A percentile compares a stretch with the other conserved stretches of the same genome.
phyloP scores from a whole-genome alignment of 306 rosid genomes.

The Sphenostylis stenocarpa region DNA sequence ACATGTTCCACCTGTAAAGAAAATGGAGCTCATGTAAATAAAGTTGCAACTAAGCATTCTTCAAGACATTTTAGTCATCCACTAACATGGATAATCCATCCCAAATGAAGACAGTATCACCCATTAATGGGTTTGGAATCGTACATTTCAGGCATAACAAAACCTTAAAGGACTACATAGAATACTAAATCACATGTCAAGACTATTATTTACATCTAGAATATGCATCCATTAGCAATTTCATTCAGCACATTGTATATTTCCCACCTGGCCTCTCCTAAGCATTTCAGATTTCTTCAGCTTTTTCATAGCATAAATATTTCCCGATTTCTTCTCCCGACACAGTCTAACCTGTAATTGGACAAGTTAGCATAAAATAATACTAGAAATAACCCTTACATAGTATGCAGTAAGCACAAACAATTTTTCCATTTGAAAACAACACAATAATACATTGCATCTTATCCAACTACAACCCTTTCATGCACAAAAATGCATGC shows the following conservation, averaged over 20 bases:
- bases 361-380: conserved; percentile 35
- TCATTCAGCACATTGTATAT: conserved; percentile 18
- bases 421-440: conserved; percentile 22
- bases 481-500: conserved; percentile 15
- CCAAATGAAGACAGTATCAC: conserved; percentile 13
- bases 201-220: conserved; percentile 11
- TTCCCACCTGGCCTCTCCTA: conserved; percentile 92
- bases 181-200: background rate
- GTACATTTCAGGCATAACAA: conserved; percentile 7
- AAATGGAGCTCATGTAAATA: conserved; percentile 18
- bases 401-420: conserved; percentile 25
- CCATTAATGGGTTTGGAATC: background rate
- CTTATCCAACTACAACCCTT: conserved; percentile 25
- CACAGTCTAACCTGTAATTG: conserved; percentile 87
- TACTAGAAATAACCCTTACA: conserved; percentile 14
- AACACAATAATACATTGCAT: conserved; percentile 25
- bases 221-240: conserved; percentile 9
- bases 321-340: conserved; percentile 98
- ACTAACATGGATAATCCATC: conserved; percentile 26
- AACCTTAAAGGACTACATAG: background rate
- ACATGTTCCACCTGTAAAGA: conserved; percentile 91
- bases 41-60: conserved; percentile 14
- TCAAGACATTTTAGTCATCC: conserved; percentile 32
- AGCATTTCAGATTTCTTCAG: conserved; percentile 98
- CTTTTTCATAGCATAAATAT: conserved; percentile 98